Percentiles rank a stretch among this genome's conserved stretches.
Evolutionary conservation across 2,329 filamentous ascomycete species (phyloP).

Genomic region (Pseudogymnoascus sp.): DNA sequence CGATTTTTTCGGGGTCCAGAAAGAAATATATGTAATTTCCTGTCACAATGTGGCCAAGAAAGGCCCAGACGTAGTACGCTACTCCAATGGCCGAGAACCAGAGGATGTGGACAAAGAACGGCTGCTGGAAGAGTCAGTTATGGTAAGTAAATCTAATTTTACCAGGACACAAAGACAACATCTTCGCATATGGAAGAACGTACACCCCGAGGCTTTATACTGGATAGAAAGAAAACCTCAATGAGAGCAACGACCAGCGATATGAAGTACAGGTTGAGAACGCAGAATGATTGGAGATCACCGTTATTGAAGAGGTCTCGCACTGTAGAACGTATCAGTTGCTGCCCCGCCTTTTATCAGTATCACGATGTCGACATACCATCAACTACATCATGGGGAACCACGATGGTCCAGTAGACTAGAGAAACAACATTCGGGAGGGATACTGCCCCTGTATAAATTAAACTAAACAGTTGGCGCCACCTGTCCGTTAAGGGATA

Average conservation of each 20-base stretch:
- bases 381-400: conserved; percentile 15
- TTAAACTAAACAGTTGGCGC: conserved; percentile 25
- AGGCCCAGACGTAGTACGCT: conserved; percentile 25
- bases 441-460: conserved; percentile 23
- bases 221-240: conserved; percentile 26
- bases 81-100: conserved; percentile 19
- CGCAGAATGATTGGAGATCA: conserved; percentile 19
- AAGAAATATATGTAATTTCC: conserved; percentile 25
- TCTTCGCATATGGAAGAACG: conserved; percentile 9
- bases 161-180: neutral
- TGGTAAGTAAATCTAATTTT: neutral
- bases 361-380: neutral
- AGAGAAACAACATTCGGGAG: conserved; percentile 25
- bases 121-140: conserved; percentile 14
- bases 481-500: conserved; percentile 19
- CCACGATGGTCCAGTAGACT: conserved; percentile 25
- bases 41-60: conserved; percentile 21
- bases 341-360: neutral
- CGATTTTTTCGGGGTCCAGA: conserved; percentile 23
- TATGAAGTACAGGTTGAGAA: conserved; percentile 22
- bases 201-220: conserved; percentile 25
- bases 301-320: conserved; percentile 20
- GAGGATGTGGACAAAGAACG: conserved; percentile 18
- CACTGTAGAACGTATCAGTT: conserved; percentile 15
- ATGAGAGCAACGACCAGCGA: conserved; percentile 25